Evolutionary conservation across 1,139 yeast genomes (phyloP), one percentile per base, ranked within the genome.

Genomic region (Spathaspora sp.): DNA sequence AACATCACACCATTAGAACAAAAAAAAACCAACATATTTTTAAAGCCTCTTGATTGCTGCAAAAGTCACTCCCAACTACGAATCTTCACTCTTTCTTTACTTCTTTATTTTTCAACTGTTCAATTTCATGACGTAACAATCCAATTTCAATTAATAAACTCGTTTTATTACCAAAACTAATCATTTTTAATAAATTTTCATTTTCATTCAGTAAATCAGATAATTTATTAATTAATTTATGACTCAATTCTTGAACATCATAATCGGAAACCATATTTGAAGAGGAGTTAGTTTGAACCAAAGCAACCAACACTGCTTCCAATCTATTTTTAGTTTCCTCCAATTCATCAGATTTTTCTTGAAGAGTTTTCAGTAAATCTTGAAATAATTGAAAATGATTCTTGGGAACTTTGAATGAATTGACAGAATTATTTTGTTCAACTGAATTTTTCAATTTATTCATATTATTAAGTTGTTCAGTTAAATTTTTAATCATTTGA

Each of bases 161-260:
- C 56, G 85, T 85, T 42, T 86, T 77, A 56, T 82, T 82, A 15
- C 95, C 89, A 60, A 76, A 82, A 51, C 90, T 82, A 11, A 87
- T 63, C 82, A 87, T 80, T 55, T 80, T 79, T 51, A 86, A 76
- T 62, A 89, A 75, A 48, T 76, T 79, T 47, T 82, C 85, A 59
- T 90, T 90, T 60, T 90, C 97, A 41, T 74, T 75, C 20, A 82
- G 81, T 51, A 89, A 68, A 48, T 76, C 67, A 48, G 80, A 79
- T 51, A 90, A 60, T 52, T 89, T 82, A 43, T 78, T 74, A 43
- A 89, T 72, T 47, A 88, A 80, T 54, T 86, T 84, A 60, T 89
- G 96, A 7, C 93, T 83, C 43, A 89, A 66, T 53, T 88, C 93
- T 54, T 86, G 82, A 42, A 83, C 87, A 57, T 89, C 95, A 56